Percentiles rank a stretch among this genome's conserved stretches.
Evolutionary conservation across 768 basidiomycete genomes (phyloP).

Genomic region (Phylloporus rhodoxanthus): DNA sequence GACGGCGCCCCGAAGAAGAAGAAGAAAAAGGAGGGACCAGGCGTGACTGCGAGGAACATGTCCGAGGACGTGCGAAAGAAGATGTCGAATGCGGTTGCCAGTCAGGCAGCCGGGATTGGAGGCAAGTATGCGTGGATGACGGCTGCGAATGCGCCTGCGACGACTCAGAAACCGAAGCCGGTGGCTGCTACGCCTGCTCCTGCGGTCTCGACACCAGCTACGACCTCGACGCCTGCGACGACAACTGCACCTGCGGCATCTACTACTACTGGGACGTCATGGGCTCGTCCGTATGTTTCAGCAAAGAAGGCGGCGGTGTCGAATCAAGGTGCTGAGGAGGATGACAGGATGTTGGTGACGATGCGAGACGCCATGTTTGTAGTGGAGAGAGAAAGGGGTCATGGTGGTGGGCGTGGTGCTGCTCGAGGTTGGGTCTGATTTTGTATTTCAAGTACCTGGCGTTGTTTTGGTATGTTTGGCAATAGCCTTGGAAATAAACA

Average conservation of each 20-base stretch:
- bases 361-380: constrained; percentile 83
- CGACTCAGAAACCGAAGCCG: constrained; percentile 36
- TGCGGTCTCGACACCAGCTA: constrained; percentile 19
- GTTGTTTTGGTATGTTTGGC: constrained; percentile 19
- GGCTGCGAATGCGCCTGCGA: constrained; percentile 45
- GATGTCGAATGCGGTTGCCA: constrained; percentile 85
- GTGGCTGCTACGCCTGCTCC: constrained; percentile 32
- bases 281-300: constrained; percentile 62
- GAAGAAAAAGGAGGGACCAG: constrained; percentile 78
- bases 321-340: constrained; percentile 45
- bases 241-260: constrained; percentile 30
- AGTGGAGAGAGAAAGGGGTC: constrained; percentile 74
- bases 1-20: constrained; percentile 67
- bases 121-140: constrained; percentile 90
- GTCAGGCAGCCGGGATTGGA: constrained; percentile 79
- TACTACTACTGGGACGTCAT: constrained; percentile 28
- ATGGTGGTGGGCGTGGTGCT: constrained; percentile 75
- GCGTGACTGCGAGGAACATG: constrained; percentile 84
- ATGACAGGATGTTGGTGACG: constrained; percentile 54
- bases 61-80: constrained; percentile 88
- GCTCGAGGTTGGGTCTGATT: constrained; percentile 60
- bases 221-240: constrained; percentile 27
- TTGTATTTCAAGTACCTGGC: background rate
- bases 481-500: constrained; percentile 22
- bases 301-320: constrained; percentile 40